Evolutionary conservation across 306 rosid species (phyloP).

Genomic region (Albizia julibrissin): DNA sequence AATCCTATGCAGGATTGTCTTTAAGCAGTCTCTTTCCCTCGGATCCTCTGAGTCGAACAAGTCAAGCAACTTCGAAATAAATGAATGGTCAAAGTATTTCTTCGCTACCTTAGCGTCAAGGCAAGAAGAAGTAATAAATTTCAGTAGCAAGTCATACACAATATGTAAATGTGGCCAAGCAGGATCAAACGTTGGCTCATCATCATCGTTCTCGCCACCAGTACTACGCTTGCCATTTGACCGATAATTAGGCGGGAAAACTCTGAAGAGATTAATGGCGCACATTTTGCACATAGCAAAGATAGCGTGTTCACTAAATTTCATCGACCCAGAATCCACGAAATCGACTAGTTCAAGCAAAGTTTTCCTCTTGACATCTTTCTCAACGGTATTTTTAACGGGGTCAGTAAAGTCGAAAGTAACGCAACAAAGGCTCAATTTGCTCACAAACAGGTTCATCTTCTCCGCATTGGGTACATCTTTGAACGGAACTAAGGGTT

Average conservation of each 20-base stretch:
- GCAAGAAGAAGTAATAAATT: conserved; percentile 40
- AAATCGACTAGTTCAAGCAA: conserved; percentile 52
- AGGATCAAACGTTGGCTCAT: conserved; percentile 47
- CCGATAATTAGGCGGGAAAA: conserved; percentile 52
- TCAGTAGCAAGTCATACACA: conserved; percentile 49
- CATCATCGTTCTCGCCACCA: conserved; percentile 45
- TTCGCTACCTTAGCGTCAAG: conserved; percentile 48
- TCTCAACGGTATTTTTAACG: conserved; percentile 37
- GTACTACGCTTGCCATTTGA: conserved; percentile 29
- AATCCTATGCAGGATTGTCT: conserved; percentile 46
- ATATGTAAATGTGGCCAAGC: conserved; percentile 54
- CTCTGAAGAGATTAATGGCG: conserved; percentile 45
- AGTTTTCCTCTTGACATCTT: conserved; percentile 49
- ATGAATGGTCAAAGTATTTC: conserved; percentile 44
- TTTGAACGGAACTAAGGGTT: conserved; percentile 51
- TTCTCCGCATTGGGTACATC: conserved; percentile 49
- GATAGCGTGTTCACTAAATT: conserved; percentile 46
- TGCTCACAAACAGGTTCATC: conserved; percentile 52
- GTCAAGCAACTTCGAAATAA: conserved; percentile 42
- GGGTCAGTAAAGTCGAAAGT: conserved; percentile 48
- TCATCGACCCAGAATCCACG: conserved; percentile 42
- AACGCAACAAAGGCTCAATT: conserved; percentile 52
- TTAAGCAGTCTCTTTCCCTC: conserved; percentile 52
- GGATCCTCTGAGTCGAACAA: conserved; percentile 52
- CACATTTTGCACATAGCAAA: conserved; percentile 53